phyloP scores from a whole-genome alignment of 805 yeast genomes.

The Wickerhamomyces ciferrii region DNA sequence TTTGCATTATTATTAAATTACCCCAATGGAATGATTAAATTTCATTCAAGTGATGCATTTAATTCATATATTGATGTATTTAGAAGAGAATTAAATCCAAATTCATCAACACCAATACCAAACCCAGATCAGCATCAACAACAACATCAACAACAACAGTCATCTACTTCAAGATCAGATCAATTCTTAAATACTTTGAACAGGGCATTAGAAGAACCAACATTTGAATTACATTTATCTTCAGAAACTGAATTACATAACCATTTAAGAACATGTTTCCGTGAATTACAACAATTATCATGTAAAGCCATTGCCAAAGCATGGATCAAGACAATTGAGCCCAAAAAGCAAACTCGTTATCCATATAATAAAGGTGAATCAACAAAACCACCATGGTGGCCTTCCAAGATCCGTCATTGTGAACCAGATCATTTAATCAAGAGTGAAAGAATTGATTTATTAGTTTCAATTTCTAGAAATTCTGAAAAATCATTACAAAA shows the following conservation, averaged over 20 bases:
- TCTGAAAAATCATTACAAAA: constrained; percentile 8
- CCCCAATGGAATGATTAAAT: not conserved
- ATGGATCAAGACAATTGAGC: constrained; percentile 65
- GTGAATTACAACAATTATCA: constrained; percentile 30
- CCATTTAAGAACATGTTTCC: not conserved
- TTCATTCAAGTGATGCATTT: not conserved
- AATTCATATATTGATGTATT: not conserved
- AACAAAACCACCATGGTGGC: constrained; percentile 72
- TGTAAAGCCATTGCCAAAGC: constrained; percentile 62
- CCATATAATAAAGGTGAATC: constrained; percentile 54
- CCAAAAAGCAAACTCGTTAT: constrained; percentile 53
- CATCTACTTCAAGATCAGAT: too few relatives aligned
- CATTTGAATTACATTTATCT: not conserved
- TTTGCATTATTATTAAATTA: not conserved
- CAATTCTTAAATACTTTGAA: too few relatives aligned
- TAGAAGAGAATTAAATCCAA: not conserved
- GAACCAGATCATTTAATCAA: constrained; percentile 75
- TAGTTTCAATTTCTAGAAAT: constrained; percentile 32
- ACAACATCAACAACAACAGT: not conserved
- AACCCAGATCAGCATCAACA: not conserved
- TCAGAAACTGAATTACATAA: not conserved
- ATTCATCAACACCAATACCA: not conserved
- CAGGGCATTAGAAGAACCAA: not conserved
- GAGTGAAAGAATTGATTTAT: constrained; percentile 44
- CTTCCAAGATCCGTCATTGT: constrained; percentile 45